Evolutionary conservation across 805 yeast genomes (phyloP).

Genomic region (Yueomyces sp.): DNA sequence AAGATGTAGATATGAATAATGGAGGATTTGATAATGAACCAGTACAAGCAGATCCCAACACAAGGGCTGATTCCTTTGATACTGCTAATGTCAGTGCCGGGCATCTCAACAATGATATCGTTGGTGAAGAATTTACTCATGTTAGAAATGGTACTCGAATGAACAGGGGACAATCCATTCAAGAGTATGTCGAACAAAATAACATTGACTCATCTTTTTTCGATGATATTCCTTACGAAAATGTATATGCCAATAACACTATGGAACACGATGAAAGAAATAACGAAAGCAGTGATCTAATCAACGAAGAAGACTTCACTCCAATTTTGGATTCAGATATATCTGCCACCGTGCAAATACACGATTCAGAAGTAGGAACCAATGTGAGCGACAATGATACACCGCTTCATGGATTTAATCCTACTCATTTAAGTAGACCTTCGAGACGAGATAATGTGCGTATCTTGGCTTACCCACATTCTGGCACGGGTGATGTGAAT

Average conservation of each 20-base stretch:
- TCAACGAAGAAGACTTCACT: constrained; percentile 2
- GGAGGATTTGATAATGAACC: constrained; percentile 2
- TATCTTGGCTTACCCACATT: too few species aligned
- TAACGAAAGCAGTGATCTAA: constrained; percentile 15
- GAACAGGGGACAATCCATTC: constrained; percentile 7
- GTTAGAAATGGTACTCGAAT: neutral
- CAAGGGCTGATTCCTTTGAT: neutral
- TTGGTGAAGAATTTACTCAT: neutral
- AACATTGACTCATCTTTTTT: constrained; percentile 11
- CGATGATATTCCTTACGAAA: constrained; percentile 6
- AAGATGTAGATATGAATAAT: neutral
- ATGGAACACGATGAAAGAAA: constrained; percentile 18
- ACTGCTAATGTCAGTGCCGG: neutral
- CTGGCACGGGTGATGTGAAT: too few species aligned
- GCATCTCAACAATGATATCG: constrained; percentile 1
- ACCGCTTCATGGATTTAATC: too few species aligned
- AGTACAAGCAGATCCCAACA: neutral
- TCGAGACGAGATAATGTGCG: too few species aligned
- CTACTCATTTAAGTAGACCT: too few species aligned
- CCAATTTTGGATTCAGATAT: constrained; percentile 7
- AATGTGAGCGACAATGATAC: constrained; percentile 3
- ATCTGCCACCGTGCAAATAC: constrained; percentile 8
- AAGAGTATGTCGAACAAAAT: constrained; percentile 14
- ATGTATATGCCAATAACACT: neutral
- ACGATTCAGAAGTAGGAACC: constrained; percentile 5